Percentiles rank a stretch among this genome's conserved stretches.
Conservation (phyloP, 495 filamentous ascomycete species). For the Massariosphaeria phaeospora region DNA sequence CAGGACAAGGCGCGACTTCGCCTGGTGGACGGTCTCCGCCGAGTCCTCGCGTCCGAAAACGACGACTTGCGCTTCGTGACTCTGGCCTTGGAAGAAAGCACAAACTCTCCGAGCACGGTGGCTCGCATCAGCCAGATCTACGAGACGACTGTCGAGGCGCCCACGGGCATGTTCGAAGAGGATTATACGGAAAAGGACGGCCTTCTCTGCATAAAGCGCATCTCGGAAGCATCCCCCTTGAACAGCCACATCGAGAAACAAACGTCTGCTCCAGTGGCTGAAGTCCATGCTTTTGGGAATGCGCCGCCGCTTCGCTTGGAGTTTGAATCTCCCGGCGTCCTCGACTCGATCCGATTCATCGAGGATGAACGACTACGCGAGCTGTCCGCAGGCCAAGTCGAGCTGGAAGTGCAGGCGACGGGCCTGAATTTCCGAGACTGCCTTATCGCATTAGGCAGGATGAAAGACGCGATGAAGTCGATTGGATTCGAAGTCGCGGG, state of each 20-base stretch:
- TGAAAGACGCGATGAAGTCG: conserved; percentile 4
- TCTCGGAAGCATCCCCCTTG: not conserved
- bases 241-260: conserved; percentile 4
- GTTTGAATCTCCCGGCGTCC: conserved; percentile 1
- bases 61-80: not conserved
- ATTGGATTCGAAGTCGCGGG: conserved; percentile 13
- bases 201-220: not conserved
- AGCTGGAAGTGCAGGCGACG: conserved; percentile 15
- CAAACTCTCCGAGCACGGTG: not conserved
- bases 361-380: not conserved
- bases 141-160: not conserved
- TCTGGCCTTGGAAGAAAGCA: not conserved
- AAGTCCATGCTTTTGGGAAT: not conserved
- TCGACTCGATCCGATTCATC: conserved; percentile 9
- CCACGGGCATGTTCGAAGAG: not conserved
- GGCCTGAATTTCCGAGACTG: conserved; percentile 17
- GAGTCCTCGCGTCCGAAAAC: conserved; percentile 1
- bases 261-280: not conserved
- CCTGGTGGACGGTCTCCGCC: not conserved
- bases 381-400: conserved; percentile 1
- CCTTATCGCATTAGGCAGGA: conserved; percentile 11
- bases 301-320: not conserved
- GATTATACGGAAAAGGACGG: conserved; percentile 6
- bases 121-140: not conserved
- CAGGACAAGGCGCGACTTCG: not conserved